Percentiles rank a stretch among this genome's conserved stretches.
Evolutionary conservation across 179 eudicot genomes (phyloP).

Genomic region (Pouteria campechiana): DNA sequence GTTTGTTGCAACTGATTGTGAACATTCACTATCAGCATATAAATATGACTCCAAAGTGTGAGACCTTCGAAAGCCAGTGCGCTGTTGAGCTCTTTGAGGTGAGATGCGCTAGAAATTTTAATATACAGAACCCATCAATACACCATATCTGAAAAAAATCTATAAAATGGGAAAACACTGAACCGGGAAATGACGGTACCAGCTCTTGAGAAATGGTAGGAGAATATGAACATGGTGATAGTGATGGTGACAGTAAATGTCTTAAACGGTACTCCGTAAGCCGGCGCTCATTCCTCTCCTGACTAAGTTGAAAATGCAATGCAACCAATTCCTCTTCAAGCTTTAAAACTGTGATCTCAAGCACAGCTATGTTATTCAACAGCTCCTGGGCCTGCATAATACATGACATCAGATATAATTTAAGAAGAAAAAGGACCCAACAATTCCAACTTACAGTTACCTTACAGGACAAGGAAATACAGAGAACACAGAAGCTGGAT

Average conservation of each 20-base stretch:
- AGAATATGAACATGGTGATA: slow-evolving; percentile 3
- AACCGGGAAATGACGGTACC: no score
- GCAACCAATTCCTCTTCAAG: slow-evolving; percentile 13
- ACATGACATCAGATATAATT: neutral
- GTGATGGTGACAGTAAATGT: slow-evolving; percentile 6
- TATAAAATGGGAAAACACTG: no score
- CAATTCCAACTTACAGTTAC: no score
- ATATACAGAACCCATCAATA: no score
- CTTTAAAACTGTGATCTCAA: slow-evolving; percentile 6
- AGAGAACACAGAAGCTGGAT: neutral
- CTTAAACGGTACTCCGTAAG: slow-evolving; percentile 11
- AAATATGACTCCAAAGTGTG: no score
- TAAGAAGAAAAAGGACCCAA: neutral
- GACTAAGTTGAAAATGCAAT: slow-evolving; percentile 13
- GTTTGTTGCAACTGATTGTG: no score
- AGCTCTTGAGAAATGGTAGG: no score
- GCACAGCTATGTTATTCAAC: slow-evolving; percentile 4
- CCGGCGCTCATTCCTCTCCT: slow-evolving; percentile 14
- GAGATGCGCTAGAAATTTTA: no score
- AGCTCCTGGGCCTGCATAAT: slow-evolving; percentile 10
- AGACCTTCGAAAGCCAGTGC: no score
- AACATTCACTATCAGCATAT: no score
- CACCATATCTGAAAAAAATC: no score
- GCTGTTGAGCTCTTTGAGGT: no score
- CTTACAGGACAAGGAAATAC: neutral